Percentiles rank a stretch among this genome's conserved stretches.
phyloP scores from a whole-genome alignment of 495 filamentous ascomycete species.

The Aspergillus bertholletiae region DNA sequence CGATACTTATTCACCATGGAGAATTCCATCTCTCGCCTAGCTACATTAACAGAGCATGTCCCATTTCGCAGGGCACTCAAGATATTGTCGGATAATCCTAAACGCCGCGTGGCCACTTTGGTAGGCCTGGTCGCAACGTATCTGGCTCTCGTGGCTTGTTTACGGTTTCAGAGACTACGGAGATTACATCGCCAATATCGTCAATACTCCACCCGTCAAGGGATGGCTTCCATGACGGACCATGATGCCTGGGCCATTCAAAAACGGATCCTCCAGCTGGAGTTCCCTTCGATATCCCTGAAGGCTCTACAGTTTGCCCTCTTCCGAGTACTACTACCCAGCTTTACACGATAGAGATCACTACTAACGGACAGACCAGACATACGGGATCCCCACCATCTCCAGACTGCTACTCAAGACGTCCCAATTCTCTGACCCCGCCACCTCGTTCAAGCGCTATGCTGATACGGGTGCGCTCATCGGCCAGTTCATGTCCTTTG shows the following conservation, averaged over 20 bases:
- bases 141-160: constrained; percentile 14
- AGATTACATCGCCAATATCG: constrained; percentile 38
- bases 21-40: too few species aligned
- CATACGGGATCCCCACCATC: constrained; percentile 65
- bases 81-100: too few species aligned
- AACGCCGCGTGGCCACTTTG: too few species aligned
- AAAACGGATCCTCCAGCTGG: constrained; percentile 39
- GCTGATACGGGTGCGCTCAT: constrained; percentile 60
- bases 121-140: constrained; percentile 13
- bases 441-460: constrained; percentile 56
- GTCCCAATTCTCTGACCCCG: constrained; percentile 49
- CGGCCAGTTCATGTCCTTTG: constrained; percentile 46
- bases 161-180: constrained; percentile 48
- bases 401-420: constrained; percentile 55
- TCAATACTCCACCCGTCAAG: constrained; percentile 43
- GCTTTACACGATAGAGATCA: not conserved
- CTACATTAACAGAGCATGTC: too few species aligned
- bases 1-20: too few species aligned
- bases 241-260: constrained; percentile 57
- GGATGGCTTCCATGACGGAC: constrained; percentile 54
- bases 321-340: constrained; percentile 44
- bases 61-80: too few species aligned
- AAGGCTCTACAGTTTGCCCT: constrained; percentile 60
- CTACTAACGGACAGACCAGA: constrained; percentile 32
- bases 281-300: constrained; percentile 53